These are phyloP conservation scores for Clavispora vitiphila DNA, from an alignment of 805 yeast species.

Conservation along the genomic window DNA sequence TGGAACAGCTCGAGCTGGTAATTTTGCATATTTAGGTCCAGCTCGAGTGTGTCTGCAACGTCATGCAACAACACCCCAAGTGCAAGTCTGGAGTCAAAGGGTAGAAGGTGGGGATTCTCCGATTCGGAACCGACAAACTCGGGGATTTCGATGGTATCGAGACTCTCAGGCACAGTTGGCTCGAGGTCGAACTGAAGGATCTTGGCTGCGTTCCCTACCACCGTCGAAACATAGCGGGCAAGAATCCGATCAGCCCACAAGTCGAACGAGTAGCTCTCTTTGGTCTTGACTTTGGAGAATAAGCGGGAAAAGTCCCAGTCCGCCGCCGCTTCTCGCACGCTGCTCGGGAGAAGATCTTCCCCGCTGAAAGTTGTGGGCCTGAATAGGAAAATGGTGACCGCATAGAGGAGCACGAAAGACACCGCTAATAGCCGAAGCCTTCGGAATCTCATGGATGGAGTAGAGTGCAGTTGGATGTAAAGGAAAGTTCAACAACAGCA, in stretches of 20 bases:
- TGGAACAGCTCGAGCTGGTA: slow-evolving; percentile 1
- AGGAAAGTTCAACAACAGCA: no score
- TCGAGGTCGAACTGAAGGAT: slow-evolving; percentile 1
- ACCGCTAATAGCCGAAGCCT: not conserved
- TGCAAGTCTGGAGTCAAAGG: slow-evolving; percentile 1
- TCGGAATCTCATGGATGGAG: not conserved
- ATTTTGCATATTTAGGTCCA: not conserved
- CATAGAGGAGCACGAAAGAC: not conserved
- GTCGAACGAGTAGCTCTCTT: slow-evolving; percentile 6
- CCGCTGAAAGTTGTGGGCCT: not conserved
- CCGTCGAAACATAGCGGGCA: slow-evolving; percentile 1
- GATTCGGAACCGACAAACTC: not conserved
- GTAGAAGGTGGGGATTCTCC: slow-evolving; percentile 6
- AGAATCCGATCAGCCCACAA: slow-evolving; percentile 7
- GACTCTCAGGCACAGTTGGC: not conserved
- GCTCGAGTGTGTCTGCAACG: not conserved
- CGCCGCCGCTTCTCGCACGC: not conserved
- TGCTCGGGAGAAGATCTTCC: not conserved
- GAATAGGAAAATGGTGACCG: not conserved
- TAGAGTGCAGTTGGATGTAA: not conserved
- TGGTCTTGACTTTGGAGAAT: not conserved
- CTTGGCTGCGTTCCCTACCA: no score
- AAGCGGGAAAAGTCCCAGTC: not conserved
- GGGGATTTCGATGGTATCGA: not conserved
- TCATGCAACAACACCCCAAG: slow-evolving; percentile 1